A percentile compares a stretch with the other conserved stretches of the same genome.
phyloP scores from a whole-genome alignment of 2,329 filamentous ascomycete species.

The Claviceps africana region DNA sequence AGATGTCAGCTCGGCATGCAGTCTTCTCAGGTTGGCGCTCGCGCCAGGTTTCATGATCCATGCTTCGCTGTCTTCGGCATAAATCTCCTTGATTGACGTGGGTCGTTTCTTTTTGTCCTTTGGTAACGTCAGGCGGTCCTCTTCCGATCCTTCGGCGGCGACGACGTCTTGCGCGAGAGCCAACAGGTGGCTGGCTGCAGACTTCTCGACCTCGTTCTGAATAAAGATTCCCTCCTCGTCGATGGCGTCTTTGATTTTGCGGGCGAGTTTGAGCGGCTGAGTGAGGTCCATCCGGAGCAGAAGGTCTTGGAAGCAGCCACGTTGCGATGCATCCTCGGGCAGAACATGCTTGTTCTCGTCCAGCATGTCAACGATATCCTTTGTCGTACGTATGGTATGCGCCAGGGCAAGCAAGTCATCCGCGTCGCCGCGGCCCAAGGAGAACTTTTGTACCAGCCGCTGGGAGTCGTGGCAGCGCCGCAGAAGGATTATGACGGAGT shows the following conservation, averaged over 20 bases:
- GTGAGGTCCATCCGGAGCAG: conserved; percentile 48
- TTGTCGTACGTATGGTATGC: conserved; percentile 63
- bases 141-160: conserved; percentile 47
- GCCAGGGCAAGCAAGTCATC: conserved; percentile 80
- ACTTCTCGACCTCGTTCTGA: conserved; percentile 64
- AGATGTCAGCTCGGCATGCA: conserved; percentile 53
- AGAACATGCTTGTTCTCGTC: conserved; percentile 11
- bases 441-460: conserved; percentile 85
- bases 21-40: conserved; percentile 46
- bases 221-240: conserved; percentile 84
- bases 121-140: conserved; percentile 39
- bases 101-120: conserved; percentile 34
- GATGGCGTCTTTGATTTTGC: conserved; percentile 61
- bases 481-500: conserved; percentile 54
- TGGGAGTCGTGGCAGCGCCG: conserved; percentile 72
- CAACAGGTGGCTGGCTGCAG: conserved; percentile 55
- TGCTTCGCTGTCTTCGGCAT: conserved; percentile 43
- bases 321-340: conserved; percentile 3
- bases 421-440: conserved; percentile 77
- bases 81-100: conserved; percentile 39
- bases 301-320: conserved; percentile 30
- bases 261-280: conserved; percentile 53
- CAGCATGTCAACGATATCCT: conserved; percentile 44
- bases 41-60: conserved; percentile 58
- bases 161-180: conserved; percentile 61